Evolutionary conservation across 1,284 basidiomycete species (phyloP), one percentile per base, ranked within the genome.

Genomic region (Pyrrhoderma noxium): DNA sequence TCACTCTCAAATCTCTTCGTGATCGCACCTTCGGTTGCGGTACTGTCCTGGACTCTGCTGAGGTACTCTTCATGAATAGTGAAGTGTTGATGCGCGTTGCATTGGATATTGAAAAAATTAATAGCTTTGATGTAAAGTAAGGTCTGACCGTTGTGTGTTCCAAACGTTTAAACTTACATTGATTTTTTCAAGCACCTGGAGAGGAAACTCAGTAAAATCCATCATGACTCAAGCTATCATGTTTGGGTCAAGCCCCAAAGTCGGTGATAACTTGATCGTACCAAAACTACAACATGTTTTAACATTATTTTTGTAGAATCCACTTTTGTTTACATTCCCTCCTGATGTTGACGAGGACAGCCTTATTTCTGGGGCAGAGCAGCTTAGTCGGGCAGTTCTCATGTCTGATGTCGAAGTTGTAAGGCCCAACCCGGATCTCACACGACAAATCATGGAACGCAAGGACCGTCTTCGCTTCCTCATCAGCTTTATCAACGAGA

Each of bases 151-250:
- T 45, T 2, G 3, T 16, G 5, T 45, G 1, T 25, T 49, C 44
- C 57, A n/a, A 50, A 52, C 16, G 61, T 60, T 44, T 55, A 59
- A 45, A 54, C 27, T 45, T 22, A 49, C 41, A 45, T 9, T 52
- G 50, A 8, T 49, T n/a, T 36, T 48, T 11, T 41, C n/a, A 31
- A 84, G 79, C 46, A 79, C 72, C 54, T 85, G 80, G 23, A 74
- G 75, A 44, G 79, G 82, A 2, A 76, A 77, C 47, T 69, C 90
- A 34, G 79, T 94, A 60, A 87, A 88, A 66, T 83, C 85, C 9
- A 89, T 83, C 35, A 81, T 95, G 76, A 91, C 86, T 50, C 89
- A 93, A 64, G 90, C 89, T 8, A 89, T 95, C 57, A 69, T 92
- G 49, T 94, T 89, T 63, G 85, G 85, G 3, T 76, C 86, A 21